phyloP scores from a whole-genome alignment of 345 rosid genomes.

The Crucihimalaya himalaica region DNA sequence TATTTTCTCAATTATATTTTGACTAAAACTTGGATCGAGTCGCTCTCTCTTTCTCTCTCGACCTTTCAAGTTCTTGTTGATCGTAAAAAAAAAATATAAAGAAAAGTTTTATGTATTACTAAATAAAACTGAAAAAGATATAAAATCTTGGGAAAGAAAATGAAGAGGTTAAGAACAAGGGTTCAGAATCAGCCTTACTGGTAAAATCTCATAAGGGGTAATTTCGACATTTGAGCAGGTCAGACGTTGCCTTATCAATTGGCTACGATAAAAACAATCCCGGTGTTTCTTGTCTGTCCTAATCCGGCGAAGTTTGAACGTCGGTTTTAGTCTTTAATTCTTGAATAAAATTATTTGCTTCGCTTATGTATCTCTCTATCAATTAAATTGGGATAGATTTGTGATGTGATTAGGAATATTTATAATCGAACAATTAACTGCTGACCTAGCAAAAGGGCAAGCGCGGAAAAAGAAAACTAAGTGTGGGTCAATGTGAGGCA shows the following conservation, averaged over 20 bases:
- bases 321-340: not conserved
- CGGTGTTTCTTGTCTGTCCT: slow-evolving; percentile 6
- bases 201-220: not conserved
- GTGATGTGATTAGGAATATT: not conserved
- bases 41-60: not conserved
- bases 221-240: slow-evolving; percentile 8
- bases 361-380: not conserved
- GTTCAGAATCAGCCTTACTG: not conserved
- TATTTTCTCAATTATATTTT: slow-evolving; percentile 2
- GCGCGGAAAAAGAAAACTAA: not conserved
- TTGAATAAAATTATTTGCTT: not conserved
- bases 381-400: not conserved
- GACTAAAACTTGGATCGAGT: slow-evolving; percentile 8
- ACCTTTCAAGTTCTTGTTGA: not conserved
- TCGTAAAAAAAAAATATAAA: not conserved
- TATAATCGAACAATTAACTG: not conserved
- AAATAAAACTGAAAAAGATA: too few species aligned
- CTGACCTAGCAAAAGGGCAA: slow-evolving; percentile 28
- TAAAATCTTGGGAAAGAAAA: not conserved
- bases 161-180: not conserved
- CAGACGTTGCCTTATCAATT: not conserved
- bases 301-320: slow-evolving; percentile 2
- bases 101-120: too few species aligned
- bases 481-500: slow-evolving; percentile 31
- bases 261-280: not conserved